phyloP scores from a whole-genome alignment of 2,329 filamentous ascomycete genomes.

The Trichoderma koningiopsis region DNA sequence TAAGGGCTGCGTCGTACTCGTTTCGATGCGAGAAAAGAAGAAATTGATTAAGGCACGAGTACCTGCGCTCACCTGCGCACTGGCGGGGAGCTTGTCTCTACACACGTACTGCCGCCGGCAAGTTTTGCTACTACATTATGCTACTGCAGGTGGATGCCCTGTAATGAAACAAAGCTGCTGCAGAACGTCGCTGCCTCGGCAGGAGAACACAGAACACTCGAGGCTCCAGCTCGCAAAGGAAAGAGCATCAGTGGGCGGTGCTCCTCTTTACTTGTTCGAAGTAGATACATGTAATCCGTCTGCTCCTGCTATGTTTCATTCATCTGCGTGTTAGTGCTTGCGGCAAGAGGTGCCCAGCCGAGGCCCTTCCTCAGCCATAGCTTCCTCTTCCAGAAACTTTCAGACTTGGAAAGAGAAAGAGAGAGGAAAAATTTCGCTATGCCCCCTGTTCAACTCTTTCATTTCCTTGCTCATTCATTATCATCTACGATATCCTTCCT shows the following conservation, averaged over 20 bases:
- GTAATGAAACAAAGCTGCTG: neutral
- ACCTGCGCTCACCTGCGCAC: neutral
- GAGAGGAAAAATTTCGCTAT: neutral
- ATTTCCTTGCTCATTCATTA: neutral
- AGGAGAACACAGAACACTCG: neutral
- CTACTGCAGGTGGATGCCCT: neutral
- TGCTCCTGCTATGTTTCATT: neutral
- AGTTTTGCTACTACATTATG: neutral
- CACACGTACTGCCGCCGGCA: neutral
- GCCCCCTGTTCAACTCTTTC: neutral
- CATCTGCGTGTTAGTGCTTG: neutral
- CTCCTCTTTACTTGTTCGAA: neutral
- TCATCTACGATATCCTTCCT: neutral
- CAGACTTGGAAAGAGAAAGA: neutral
- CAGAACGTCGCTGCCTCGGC: neutral
- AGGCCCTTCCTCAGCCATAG: neutral
- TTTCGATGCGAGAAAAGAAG: neutral
- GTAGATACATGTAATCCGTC: no score
- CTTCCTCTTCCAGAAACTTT: neutral
- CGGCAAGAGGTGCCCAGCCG: neutral
- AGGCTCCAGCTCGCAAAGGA: neutral
- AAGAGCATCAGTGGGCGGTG: neutral
- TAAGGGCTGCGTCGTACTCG: neutral
- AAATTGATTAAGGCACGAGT: neutral
- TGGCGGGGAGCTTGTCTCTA: neutral